These are phyloP conservation scores for Oryza australiensis DNA, from an alignment of 176 grass and related monocot species.

Conservation along the genomic window DNA sequence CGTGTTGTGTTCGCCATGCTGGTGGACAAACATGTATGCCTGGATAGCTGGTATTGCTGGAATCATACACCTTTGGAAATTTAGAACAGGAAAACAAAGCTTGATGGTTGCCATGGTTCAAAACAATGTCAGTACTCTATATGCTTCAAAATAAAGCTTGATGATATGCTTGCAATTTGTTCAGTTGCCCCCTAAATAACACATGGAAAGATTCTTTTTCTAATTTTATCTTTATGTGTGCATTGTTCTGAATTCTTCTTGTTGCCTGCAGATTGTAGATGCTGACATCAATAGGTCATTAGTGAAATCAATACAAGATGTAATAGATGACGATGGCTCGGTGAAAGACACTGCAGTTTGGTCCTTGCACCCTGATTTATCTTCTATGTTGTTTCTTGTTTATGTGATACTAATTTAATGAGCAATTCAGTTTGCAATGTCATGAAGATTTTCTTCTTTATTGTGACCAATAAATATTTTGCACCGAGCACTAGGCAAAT, in stretches of 20 bases:
- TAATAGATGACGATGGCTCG: slow-evolving; percentile 73
- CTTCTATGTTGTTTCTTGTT: slow-evolving; percentile 24
- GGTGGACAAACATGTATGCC: too few relatives aligned
- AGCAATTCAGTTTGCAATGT: slow-evolving; percentile 6
- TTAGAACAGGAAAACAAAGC: too few relatives aligned
- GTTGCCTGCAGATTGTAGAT: slow-evolving; percentile 56
- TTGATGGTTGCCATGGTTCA: too few relatives aligned
- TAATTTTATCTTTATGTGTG: too few relatives aligned
- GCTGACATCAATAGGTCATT: slow-evolving; percentile 53
- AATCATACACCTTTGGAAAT: too few relatives aligned
- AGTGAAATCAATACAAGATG: slow-evolving; percentile 61
- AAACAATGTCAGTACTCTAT: too few relatives aligned
- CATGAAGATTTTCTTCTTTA: slow-evolving; percentile 4
- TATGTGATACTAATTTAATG: slow-evolving; percentile 12
- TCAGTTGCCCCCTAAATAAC: too few relatives aligned
- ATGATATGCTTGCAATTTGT: too few relatives aligned
- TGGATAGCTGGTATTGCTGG: too few relatives aligned
- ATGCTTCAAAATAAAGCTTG: too few relatives aligned
- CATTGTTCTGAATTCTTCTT: slow-evolving; percentile 33
- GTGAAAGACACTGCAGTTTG: slow-evolving; percentile 81
- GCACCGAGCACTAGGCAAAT: slow-evolving; percentile 3
- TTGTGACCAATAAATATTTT: background rate
- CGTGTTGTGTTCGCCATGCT: slow-evolving; percentile 68
- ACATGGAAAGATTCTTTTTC: too few relatives aligned
- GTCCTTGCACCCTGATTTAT: slow-evolving; percentile 21